Evolutionary conservation across 2,329 filamentous ascomycete genomes (phyloP).

Genomic region (Alternaria panax): DNA sequence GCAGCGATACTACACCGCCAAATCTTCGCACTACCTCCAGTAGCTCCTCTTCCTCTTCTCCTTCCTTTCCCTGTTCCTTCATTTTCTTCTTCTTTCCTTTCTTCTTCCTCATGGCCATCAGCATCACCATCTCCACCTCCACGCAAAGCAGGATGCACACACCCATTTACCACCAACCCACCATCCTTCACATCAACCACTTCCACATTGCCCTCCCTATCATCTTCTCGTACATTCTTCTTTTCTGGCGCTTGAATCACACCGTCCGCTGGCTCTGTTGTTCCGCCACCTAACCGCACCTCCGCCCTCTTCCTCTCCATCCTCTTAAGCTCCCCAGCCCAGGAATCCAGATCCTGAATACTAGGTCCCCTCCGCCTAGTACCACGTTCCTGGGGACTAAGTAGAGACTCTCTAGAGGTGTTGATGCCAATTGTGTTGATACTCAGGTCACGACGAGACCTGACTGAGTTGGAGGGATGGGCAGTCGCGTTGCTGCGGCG

Average conservation of each 20-base stretch:
- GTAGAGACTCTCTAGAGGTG: rapidly evolving
- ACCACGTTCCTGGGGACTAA: not conserved
- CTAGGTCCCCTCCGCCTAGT: constrained; percentile 8
- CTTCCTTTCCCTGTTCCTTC: not conserved
- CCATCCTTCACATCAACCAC: not conserved
- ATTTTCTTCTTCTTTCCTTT: too few species aligned
- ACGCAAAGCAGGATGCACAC: not conserved
- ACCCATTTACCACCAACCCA: not conserved
- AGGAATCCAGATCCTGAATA: constrained; percentile 5
- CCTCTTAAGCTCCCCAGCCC: constrained; percentile 16
- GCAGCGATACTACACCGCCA: not conserved
- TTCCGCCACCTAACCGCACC: not conserved
- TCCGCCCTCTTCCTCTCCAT: constrained; percentile 15
- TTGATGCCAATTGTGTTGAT: not conserved
- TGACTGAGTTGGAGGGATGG: too few species aligned
- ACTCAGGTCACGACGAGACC: not conserved
- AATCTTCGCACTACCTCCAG: not conserved
- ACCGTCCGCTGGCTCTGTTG: too few species aligned
- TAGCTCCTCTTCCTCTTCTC: not conserved
- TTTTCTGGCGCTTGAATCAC: too few species aligned
- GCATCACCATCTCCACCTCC: not conserved
- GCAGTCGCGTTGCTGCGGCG: not conserved
- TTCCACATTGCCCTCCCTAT: not conserved
- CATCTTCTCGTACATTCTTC: too few species aligned
- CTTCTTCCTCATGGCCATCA: too few species aligned